A percentile compares a stretch with the other conserved stretches of the same genome.
Conservation (phyloP, 1,139 yeast genomes). For the Arxiozyma heterogenica region DNA sequence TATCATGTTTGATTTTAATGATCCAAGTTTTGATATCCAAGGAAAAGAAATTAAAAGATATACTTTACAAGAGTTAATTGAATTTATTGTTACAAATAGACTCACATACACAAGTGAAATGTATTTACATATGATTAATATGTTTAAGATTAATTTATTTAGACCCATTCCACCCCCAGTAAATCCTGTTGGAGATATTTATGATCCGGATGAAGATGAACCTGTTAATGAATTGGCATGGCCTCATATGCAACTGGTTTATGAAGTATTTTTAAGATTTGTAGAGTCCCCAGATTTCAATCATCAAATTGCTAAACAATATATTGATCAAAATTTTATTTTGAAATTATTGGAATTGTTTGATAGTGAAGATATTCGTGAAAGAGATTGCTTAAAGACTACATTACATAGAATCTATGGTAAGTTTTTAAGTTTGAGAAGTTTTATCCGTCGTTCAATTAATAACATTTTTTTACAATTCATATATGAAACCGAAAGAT, state of each 20-base stretch:
- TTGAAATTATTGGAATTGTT: constrained; percentile 73
- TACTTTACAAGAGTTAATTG: constrained; percentile 81
- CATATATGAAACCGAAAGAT: constrained; percentile 89
- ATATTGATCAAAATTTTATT: constrained; percentile 85
- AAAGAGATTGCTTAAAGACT: constrained; percentile 89
- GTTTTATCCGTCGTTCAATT: constrained; percentile 84
- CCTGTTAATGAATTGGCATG: constrained; percentile 94
- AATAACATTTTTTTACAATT: constrained; percentile 89
- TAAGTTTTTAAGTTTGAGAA: constrained; percentile 79
- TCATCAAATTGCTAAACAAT: constrained; percentile 86
- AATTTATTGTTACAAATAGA: constrained; percentile 72
- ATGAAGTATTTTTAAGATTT: constrained; percentile 86
- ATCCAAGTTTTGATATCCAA: constrained; percentile 82
- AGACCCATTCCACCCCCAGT: constrained; percentile 98
- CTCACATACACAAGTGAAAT: constrained; percentile 84
- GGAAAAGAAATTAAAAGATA: constrained; percentile 87
- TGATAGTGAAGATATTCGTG: constrained; percentile 95
- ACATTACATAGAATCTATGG: constrained; percentile 94
- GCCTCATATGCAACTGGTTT: constrained; percentile 98
- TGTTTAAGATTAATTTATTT: constrained; percentile 83
- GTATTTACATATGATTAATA: constrained; percentile 77
- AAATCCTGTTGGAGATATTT: constrained; percentile 90
- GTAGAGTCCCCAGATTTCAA: constrained; percentile 93
- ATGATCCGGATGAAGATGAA: constrained; percentile 98
- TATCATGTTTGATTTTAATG: constrained; percentile 85